Evolutionary conservation across 768 basidiomycete genomes (phyloP), one percentile per base, ranked within the genome.

Genomic region (Pluteus cervinus): DNA sequence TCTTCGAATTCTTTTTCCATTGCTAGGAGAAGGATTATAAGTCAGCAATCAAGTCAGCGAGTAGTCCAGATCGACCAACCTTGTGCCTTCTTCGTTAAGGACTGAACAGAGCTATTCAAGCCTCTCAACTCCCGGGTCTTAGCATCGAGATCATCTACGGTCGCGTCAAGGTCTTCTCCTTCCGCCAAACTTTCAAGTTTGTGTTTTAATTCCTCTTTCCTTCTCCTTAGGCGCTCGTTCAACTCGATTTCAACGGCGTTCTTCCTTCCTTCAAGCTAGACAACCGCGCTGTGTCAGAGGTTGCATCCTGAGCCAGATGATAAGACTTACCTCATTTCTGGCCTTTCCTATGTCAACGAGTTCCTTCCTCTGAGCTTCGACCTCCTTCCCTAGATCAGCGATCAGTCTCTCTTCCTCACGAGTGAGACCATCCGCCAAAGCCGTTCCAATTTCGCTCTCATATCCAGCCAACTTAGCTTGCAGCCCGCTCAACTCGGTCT

Each of bases 221-320:
- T 73, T 6, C 93, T 76, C 15, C 80, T 73, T 10, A 98, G 69
- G 48, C 81, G 81, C 57, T 99, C 96, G 45, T 86, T 89, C 32
- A 98, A 69, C 56, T 98, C 94, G 37, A 96, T 93, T 54, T 96
- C 91, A 20, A 96, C 61, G 4, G 81, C 60, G 52, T 84, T 87
- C 62, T 88, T 91, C 45, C 69, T 71, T 9, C 78, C 73, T 26
- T 86, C 80, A 45, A 90, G 59, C 84, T 88, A 47, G 16, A 24
- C 29, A 32, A 28, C 33, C 17, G 12, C n/a, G 11, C 24, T 21
- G 42, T 18, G 7, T 18, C 18, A 25, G n/a, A 23, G 31, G 18
- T 5, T 16, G 23, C 7, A 23, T 11, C 7, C 12, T 34, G 32
- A 31, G 36, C 16, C 8, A 35, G 3, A 28, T 29, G 15, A 21